Conservation (phyloP, 768 basidiomycete species). For the Termitomyces sp. region DNA sequence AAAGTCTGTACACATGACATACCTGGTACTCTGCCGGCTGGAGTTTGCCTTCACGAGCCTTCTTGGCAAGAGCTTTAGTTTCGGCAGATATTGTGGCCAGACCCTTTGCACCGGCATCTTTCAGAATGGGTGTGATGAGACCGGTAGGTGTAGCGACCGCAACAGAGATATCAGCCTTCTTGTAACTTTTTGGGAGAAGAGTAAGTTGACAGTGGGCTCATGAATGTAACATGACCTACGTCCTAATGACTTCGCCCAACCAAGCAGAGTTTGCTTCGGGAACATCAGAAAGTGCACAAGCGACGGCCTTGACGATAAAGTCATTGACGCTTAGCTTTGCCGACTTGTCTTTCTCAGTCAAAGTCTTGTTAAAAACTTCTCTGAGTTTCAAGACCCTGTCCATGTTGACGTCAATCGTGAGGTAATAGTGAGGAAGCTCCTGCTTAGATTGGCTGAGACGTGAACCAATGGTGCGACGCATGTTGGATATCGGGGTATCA, state of each 20-base stretch:
- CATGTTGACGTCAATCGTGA: constrained; percentile 95
- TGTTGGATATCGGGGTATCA: constrained; percentile 88
- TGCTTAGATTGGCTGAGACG: constrained; percentile 92
- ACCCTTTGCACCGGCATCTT: constrained; percentile 89
- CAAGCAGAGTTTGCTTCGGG: constrained; percentile 98
- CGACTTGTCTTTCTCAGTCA: constrained; percentile 81
- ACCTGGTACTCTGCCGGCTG: constrained; percentile 96
- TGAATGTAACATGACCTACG: constrained; percentile 48
- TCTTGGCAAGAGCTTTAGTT: constrained; percentile 88
- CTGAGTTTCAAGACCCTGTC: constrained; percentile 92
- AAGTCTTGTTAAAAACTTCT: constrained; percentile 90
- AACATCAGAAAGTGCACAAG: constrained; percentile 88
- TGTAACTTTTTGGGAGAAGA: constrained; percentile 54
- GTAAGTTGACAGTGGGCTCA: not conserved
- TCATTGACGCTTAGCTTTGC: constrained; percentile 97
- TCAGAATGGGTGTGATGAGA: constrained; percentile 95
- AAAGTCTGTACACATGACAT: not conserved
- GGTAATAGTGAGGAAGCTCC: constrained; percentile 94
- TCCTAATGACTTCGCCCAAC: constrained; percentile 93
- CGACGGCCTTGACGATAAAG: constrained; percentile 93
- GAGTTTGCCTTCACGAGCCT: constrained; percentile 95
- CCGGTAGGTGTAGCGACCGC: constrained; percentile 96
- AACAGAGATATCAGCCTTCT: constrained; percentile 94
- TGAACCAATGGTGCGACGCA: constrained; percentile 89
- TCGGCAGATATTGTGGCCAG: constrained; percentile 90